These are phyloP conservation scores for Carex kokanica DNA, from an alignment of 176 grass and related monocot species.

Conservation along the genomic window DNA sequence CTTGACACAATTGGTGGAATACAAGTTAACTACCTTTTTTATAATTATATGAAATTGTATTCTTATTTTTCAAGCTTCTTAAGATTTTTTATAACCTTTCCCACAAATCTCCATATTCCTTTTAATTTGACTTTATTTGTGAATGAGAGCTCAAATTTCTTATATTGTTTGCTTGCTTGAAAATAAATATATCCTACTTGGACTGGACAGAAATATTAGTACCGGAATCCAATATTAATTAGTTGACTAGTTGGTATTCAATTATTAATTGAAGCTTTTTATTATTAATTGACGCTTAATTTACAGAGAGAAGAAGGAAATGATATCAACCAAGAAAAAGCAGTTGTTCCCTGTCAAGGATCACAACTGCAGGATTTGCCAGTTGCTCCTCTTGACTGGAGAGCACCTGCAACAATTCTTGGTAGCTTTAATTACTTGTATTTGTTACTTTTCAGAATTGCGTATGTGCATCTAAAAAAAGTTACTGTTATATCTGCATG, in stretches of 20 bases:
- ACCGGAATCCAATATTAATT: not conserved
- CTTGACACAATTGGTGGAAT: too few species aligned
- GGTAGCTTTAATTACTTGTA: slow-evolving; percentile 37
- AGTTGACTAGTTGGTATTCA: not conserved
- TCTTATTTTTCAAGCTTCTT: too few species aligned
- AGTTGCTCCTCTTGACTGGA: slow-evolving; percentile 33
- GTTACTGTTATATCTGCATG: not conserved
- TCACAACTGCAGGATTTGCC: slow-evolving; percentile 17
- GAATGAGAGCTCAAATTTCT: not conserved
- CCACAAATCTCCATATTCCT: not conserved
- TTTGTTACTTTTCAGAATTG: not conserved
- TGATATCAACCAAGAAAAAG: not conserved
- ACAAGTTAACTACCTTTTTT: too few species aligned
- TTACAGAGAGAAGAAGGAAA: slow-evolving; percentile 9
- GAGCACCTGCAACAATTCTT: slow-evolving; percentile 45
- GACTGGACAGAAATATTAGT: too few species aligned
- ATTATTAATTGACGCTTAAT: too few species aligned
- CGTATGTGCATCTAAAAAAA: not conserved
- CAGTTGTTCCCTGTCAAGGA: too few species aligned
- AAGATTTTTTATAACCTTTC: too few species aligned
- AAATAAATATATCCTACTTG: not conserved
- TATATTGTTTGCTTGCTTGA: not conserved
- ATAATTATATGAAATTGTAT: too few species aligned
- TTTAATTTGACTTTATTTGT: not conserved
- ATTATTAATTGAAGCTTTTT: not conserved